Base-by-base conservation (phyloP, 2,329 filamentous ascomycete genomes). In the Microdochium nivale region DNA sequence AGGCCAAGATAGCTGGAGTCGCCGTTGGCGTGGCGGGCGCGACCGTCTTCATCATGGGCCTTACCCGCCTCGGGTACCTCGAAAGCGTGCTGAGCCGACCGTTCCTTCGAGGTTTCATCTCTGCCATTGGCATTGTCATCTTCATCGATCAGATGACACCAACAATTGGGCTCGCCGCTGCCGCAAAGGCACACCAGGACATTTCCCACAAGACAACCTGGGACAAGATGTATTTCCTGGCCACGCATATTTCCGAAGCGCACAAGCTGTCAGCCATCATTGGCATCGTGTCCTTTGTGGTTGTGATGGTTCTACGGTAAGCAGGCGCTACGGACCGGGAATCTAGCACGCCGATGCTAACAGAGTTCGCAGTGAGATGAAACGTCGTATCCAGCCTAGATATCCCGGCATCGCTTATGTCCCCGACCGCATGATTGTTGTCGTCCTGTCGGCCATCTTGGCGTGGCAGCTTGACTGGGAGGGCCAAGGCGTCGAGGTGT, bases 41-140 rank as follows among this genome's bases (percentile, higher is more conserved):
- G 1, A 90, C 91, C 59, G 92, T 97, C 46, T 78, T 97, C n/a
- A 75, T 90, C 48, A 90, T 91, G 14, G 94, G 94, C 1, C 65
- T 96, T 25, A 87, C 88, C 24, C 80, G 94, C 14, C 73, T 99
- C 3, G 94, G 94, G 0, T 99, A 97, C 62, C 70, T 99, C 55
- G 94, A 99, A 65, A 96, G 90, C 62, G 91, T 99, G 11, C 77
- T 99, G 33, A 96, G 91, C 59, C 80, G 90, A 32, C 94, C 94
- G 1, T 97, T 99, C 61, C 71, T 97, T 52, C 79, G 94, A 54
- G 94, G 94, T 1, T 99, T 99, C 71, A 96, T 99, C 69, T 96
- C 89, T 52, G 94, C 94, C 49, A 95, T 99, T 65, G 94, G 94
- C 48, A 88, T 96, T 52, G 91, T 97, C 57, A 97, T 99, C 64